A percentile compares a stretch with the other conserved stretches of the same genome.
Conservation (phyloP, 441 rosid species). For the Adansonia rubrostipa region DNA sequence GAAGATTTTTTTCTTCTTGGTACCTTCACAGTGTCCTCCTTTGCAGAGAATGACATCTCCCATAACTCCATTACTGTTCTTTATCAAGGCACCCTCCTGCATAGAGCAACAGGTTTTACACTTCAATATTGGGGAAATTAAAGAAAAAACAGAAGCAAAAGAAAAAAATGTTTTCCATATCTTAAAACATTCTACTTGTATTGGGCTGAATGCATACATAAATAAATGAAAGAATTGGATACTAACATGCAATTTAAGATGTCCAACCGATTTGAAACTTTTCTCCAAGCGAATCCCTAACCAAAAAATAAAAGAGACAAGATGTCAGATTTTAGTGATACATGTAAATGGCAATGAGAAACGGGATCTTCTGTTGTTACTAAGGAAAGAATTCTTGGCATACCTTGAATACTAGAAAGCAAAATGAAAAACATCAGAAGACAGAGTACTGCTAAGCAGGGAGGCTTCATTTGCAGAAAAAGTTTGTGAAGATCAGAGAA, state of each 20-base stretch:
- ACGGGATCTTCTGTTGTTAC: background rate
- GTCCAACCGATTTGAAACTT: slow-evolving; percentile 34
- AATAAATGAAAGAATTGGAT: background rate
- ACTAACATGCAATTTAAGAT: slow-evolving; percentile 36
- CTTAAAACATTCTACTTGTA: background rate
- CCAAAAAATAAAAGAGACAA: slow-evolving; percentile 17
- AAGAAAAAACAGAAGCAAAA: background rate
- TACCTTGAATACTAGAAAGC: slow-evolving; percentile 48
- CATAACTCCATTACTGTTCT: slow-evolving; percentile 21
- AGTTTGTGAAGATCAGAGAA: slow-evolving; percentile 8
- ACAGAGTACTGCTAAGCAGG: slow-evolving; percentile 23
- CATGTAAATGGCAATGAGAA: background rate
- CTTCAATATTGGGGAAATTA: background rate
- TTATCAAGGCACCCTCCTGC: slow-evolving; percentile 28
- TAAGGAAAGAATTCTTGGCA: background rate
- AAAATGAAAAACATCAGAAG: slow-evolving; percentile 43
- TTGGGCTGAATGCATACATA: background rate
- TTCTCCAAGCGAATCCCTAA: slow-evolving; percentile 51
- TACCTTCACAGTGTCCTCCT: slow-evolving; percentile 39
- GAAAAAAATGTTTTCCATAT: too few species aligned
- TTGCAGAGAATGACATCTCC: slow-evolving; percentile 35
- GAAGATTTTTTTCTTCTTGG: slow-evolving; percentile 43
- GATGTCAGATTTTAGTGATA: slow-evolving; percentile 15
- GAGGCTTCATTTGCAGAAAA: slow-evolving; percentile 39
- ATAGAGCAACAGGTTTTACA: background rate